These are phyloP conservation scores for Cymodocea nodosa DNA, from an alignment of 116 monocot species.

Conservation along the genomic window DNA sequence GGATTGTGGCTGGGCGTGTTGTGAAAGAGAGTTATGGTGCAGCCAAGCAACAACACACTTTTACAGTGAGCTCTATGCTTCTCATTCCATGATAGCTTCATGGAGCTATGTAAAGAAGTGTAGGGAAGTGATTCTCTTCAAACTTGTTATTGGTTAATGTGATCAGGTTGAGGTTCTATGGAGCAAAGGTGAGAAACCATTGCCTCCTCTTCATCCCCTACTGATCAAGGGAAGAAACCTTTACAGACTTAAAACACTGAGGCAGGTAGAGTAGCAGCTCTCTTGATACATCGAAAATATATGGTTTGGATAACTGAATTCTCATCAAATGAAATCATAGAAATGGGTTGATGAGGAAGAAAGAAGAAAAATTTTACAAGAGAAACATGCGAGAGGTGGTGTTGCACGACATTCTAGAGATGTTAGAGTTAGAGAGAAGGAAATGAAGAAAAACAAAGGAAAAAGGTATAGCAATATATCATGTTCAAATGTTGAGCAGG, in stretches of 20 bases:
- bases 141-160: background rate
- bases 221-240: constrained; percentile 81
- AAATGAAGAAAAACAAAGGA: constrained; percentile 16
- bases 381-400: constrained; percentile 67
- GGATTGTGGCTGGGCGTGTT: constrained; percentile 56
- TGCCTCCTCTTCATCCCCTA: constrained; percentile 65
- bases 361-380: constrained; percentile 50
- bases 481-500: too few relatives aligned
- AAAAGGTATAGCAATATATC: constrained; percentile 15
- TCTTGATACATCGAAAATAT: background rate
- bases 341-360: constrained; percentile 65
- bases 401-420: constrained; percentile 48
- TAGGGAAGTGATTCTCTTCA: background rate
- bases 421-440: constrained; percentile 50
- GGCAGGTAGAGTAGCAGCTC: constrained; percentile 34
- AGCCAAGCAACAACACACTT: constrained; percentile 84
- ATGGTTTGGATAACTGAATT: background rate
- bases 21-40: constrained; percentile 84
- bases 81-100: too few relatives aligned
- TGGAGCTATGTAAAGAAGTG: background rate
- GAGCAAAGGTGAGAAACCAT: constrained; percentile 69
- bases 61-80: constrained; percentile 41
- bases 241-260: constrained; percentile 65
- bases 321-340: constrained; percentile 16
- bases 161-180: constrained; percentile 72